Evolutionary conservation across 805 yeast species (phyloP).

Genomic region (Ascoidea asiatica): DNA sequence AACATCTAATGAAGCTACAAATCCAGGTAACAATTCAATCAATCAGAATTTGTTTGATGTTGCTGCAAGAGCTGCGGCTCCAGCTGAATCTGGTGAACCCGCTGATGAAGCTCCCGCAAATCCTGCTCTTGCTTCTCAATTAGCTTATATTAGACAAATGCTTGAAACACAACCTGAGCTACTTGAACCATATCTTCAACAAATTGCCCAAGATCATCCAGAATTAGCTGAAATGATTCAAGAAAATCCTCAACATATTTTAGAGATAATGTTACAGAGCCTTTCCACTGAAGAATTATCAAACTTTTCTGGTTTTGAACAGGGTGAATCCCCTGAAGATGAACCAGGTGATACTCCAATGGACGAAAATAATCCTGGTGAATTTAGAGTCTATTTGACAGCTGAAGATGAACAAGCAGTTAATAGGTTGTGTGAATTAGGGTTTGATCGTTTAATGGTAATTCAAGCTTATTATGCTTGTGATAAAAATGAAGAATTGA

Average conservation of each 20-base stretch:
- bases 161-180: conserved; percentile 80
- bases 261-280: conserved; percentile 56
- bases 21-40: conserved; percentile 14
- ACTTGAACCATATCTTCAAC: conserved; percentile 72
- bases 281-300: conserved; percentile 39
- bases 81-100: conserved; percentile 15
- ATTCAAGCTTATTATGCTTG: conserved; percentile 95
- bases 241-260: conserved; percentile 80
- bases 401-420: conserved; percentile 86
- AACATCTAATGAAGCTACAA: conserved; percentile 11
- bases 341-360: conserved; percentile 17
- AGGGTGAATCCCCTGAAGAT: conserved; percentile 21
- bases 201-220: conserved; percentile 71
- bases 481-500: conserved; percentile 92
- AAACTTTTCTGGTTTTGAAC: conserved; percentile 22
- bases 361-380: conserved; percentile 21
- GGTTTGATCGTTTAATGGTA: conserved; percentile 79
- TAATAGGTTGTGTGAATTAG: conserved; percentile 77
- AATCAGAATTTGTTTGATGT: conserved; percentile 28
- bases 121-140: conserved; percentile 28
- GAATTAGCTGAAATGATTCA: conserved; percentile 71
- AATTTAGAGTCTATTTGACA: conserved; percentile 47
- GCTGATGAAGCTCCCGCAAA: conserved; percentile 26
- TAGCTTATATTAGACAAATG: conserved; percentile 57
- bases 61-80: conserved; percentile 22